Percentiles rank a stretch among this genome's conserved stretches.
phyloP scores from a whole-genome alignment of 495 filamentous ascomycete species.

The Daldinia loculata region DNA sequence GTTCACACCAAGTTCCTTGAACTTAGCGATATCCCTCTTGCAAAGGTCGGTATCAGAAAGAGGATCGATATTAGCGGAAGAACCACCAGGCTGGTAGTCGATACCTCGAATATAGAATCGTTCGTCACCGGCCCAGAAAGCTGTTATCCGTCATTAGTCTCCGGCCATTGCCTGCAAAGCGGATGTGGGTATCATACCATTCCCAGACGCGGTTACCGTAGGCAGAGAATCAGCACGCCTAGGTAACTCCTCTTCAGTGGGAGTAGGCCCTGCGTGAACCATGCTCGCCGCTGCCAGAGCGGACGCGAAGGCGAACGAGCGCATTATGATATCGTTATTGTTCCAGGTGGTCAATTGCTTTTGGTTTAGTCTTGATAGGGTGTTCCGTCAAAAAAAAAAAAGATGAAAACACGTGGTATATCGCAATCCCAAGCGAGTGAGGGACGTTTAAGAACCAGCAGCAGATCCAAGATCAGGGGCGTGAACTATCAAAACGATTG shows the following conservation, averaged over 20 bases:
- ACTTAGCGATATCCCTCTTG: slow-evolving; percentile 83
- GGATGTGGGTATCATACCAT: slow-evolving; percentile 47
- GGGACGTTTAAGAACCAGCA: slow-evolving; percentile 21
- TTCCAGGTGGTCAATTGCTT: slow-evolving; percentile 25
- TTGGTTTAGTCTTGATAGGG: neutral
- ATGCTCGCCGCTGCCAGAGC: slow-evolving; percentile 65
- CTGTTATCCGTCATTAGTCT: slow-evolving; percentile 52
- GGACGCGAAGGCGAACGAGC: slow-evolving; percentile 57
- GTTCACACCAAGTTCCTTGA: slow-evolving; percentile 88
- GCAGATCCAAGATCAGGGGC: slow-evolving; percentile 23
- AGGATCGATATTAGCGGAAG: slow-evolving; percentile 79
- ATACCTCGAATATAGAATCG: slow-evolving; percentile 96
- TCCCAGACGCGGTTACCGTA: slow-evolving; percentile 57
- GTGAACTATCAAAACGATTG: slow-evolving; percentile 41
- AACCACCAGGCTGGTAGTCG: slow-evolving; percentile 94
- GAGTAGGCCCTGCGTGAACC: slow-evolving; percentile 65
- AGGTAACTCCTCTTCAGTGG: slow-evolving; percentile 65
- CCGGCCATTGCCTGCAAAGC: neutral
- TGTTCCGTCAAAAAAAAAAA: slow-evolving; percentile 18
- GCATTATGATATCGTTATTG: slow-evolving; percentile 58
- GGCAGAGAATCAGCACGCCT: slow-evolving; percentile 55
- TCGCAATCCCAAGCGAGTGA: slow-evolving; percentile 34
- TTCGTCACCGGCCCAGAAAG: slow-evolving; percentile 83
- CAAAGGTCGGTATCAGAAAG: slow-evolving; percentile 76
- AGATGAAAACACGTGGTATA: slow-evolving; percentile 20